Conservation (phyloP, 306 rosid genomes). For the Cucumis melo region DNA sequence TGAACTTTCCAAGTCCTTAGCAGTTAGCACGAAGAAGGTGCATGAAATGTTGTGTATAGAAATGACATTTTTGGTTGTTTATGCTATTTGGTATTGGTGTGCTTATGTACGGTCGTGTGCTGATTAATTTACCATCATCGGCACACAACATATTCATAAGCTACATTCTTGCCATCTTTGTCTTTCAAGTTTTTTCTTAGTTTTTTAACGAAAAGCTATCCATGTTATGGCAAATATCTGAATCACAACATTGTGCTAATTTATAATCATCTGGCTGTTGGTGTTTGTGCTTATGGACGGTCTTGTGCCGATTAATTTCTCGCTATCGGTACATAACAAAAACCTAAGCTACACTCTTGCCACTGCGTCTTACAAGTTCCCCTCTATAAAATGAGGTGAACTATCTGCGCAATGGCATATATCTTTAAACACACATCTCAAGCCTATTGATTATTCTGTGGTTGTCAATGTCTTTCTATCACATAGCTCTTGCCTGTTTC, state of each 20-base stretch:
- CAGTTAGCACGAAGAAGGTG: background rate
- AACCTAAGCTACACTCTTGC: slow-evolving; percentile 1
- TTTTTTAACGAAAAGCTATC: background rate
- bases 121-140: background rate
- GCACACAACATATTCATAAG: background rate
- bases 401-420: background rate
- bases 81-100: background rate
- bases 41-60: background rate
- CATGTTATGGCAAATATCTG: background rate
- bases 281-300: slow-evolving; percentile 3
- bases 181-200: background rate
- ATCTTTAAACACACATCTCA: background rate
- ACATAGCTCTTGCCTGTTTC: background rate
- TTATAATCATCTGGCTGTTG: background rate
- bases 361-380: background rate
- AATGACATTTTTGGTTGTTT: background rate
- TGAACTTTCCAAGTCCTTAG: too few species aligned
- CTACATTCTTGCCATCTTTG: background rate
- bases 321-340: background rate
- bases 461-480: background rate
- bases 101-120: background rate
- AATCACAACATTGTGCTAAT: background rate
- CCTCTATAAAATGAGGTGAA: background rate
- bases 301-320: slow-evolving; percentile 1
- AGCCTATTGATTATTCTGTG: background rate